phyloP scores from a whole-genome alignment of 805 yeast genomes.

The Ogataea chonburiensis region DNA sequence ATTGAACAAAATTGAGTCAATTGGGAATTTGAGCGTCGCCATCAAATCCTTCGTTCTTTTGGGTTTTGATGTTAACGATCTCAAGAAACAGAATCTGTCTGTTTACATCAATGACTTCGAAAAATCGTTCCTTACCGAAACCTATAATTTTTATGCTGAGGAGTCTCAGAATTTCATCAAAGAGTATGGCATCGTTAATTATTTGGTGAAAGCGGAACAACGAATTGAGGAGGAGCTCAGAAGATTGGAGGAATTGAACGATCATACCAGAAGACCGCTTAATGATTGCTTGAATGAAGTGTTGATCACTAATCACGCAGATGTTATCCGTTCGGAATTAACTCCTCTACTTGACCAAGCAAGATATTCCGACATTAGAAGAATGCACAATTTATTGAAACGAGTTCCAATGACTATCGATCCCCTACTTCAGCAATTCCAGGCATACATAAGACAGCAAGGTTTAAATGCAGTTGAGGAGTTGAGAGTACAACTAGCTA shows the following conservation, averaged over 20 bases:
- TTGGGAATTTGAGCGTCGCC: constrained; percentile 64
- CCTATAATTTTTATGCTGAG: constrained; percentile 60
- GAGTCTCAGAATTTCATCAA: constrained; percentile 69
- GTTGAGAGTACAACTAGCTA: constrained; percentile 37
- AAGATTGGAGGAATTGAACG: constrained; percentile 75
- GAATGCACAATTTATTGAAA: constrained; percentile 72
- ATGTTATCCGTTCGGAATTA: constrained; percentile 74
- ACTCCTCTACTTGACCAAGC: constrained; percentile 69
- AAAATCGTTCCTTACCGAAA: constrained; percentile 66
- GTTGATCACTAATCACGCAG: constrained; percentile 76
- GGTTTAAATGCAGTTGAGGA: constrained; percentile 63
- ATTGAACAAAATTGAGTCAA: constrained; percentile 70
- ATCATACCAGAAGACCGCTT: constrained; percentile 77
- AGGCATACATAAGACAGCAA: constrained; percentile 64
- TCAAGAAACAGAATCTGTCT: constrained; percentile 77
- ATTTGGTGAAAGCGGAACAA: constrained; percentile 80
- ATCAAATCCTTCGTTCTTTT: constrained; percentile 84
- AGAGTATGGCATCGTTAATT: constrained; percentile 82
- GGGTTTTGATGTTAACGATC: constrained; percentile 88
- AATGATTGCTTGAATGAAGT: constrained; percentile 73
- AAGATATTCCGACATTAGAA: constrained; percentile 67
- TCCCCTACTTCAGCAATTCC: constrained; percentile 72
- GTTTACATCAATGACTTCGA: constrained; percentile 84
- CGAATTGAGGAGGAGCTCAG: constrained; percentile 82
- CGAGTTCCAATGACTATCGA: constrained; percentile 79